Percentiles rank a stretch among this genome's conserved stretches.
These are phyloP conservation scores for Ambrosia artemisiifolia DNA, from an alignment of 129 eudicot genomes.

Conservation along the genomic window DNA sequence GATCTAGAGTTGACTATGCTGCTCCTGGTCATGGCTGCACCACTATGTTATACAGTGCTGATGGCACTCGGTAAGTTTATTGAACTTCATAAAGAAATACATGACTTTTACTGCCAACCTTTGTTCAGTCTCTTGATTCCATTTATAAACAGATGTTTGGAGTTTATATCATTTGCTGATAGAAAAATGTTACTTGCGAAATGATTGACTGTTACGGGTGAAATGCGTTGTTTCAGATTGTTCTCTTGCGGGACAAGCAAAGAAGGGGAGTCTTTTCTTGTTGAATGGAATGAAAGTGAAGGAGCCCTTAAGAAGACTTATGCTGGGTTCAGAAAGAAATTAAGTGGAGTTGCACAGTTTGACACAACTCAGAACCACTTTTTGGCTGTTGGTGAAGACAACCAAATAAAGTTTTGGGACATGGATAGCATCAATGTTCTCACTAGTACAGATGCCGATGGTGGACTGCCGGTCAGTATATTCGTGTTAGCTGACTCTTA, in stretches of 20 bases:
- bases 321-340: constrained; percentile 79
- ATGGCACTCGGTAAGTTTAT: constrained; percentile 62
- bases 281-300: constrained; percentile 98
- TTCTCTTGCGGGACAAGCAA: constrained; percentile 97
- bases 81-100: not conserved
- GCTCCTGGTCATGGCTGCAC: constrained; percentile 95
- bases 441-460: constrained; percentile 72
- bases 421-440: constrained; percentile 68
- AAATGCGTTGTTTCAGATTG: constrained; percentile 47
- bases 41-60: constrained; percentile 91
- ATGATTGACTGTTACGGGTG: not conserved
- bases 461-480: constrained; percentile 85
- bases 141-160: not conserved
- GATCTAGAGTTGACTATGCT: constrained; percentile 84
- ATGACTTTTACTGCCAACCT: not conserved
- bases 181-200: not conserved
- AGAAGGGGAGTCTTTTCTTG: constrained; percentile 87
- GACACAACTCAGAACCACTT: constrained; percentile 92
- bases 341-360: constrained; percentile 66
- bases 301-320: constrained; percentile 92
- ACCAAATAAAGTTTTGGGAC: constrained; percentile 96
- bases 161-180: not conserved
- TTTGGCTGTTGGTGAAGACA: constrained; percentile 89
- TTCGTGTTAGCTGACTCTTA: not conserved
- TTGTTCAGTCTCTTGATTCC: not conserved